phyloP scores from a whole-genome alignment of 2,329 filamentous ascomycete genomes.

The Alternaria ethzedia region DNA sequence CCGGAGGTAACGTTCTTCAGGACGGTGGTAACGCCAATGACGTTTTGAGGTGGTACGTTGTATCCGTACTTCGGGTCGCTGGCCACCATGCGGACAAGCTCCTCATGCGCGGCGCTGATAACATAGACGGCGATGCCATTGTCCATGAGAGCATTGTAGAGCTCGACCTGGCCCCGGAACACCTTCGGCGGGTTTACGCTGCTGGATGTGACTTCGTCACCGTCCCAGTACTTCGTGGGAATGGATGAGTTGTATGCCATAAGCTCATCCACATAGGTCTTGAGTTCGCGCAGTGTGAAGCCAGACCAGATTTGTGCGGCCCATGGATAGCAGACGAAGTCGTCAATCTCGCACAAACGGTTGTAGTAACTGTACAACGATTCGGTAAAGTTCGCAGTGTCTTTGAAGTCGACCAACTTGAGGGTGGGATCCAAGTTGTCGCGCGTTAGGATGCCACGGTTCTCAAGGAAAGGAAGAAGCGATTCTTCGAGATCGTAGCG shows the following conservation, averaged over 20 bases:
- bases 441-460: slow-evolving; percentile 39
- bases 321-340: slow-evolving; percentile 41
- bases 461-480: slow-evolving; percentile 38
- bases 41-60: slow-evolving; percentile 38
- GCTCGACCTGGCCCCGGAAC: slow-evolving; percentile 35
- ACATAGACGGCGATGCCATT: slow-evolving; percentile 41
- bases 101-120: slow-evolving; percentile 38
- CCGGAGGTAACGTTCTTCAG: slow-evolving; percentile 35
- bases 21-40: slow-evolving; percentile 41
- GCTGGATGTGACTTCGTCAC: slow-evolving; percentile 25
- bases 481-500: slow-evolving; percentile 40
- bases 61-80: slow-evolving; percentile 43
- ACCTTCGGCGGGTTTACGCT: slow-evolving; percentile 32
- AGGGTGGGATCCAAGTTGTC: slow-evolving; percentile 36
- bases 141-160: slow-evolving; percentile 39
- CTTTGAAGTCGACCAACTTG: slow-evolving; percentile 42
- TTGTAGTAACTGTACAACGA: slow-evolving; percentile 40
- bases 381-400: slow-evolving; percentile 40
- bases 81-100: slow-evolving; percentile 42
- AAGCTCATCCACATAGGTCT: slow-evolving; percentile 38
- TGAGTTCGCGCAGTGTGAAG: slow-evolving; percentile 32
- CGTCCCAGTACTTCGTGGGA: slow-evolving; percentile 35
- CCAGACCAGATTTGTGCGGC: slow-evolving; percentile 38
- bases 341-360: slow-evolving; percentile 39
- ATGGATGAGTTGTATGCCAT: slow-evolving; percentile 35